Percentiles rank a stretch among this genome's conserved stretches.
Evolutionary conservation across 1,284 basidiomycete species (phyloP).

Genomic region (Cystobasidiaceae sp.): DNA sequence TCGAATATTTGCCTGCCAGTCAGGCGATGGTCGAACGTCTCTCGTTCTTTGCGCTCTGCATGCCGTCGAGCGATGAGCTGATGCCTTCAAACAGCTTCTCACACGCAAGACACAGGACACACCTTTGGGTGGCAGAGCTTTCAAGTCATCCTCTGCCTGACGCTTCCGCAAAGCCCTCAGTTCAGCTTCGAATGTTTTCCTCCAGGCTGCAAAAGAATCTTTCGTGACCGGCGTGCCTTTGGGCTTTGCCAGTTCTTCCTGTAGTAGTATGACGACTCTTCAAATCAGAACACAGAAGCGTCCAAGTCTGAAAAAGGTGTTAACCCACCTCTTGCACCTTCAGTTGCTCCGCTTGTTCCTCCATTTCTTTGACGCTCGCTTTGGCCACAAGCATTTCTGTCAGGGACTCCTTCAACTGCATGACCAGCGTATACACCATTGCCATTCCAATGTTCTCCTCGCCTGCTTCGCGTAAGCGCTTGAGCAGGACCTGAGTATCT

Average conservation of each 20-base stretch:
- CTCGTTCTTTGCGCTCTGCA: constrained; percentile 21
- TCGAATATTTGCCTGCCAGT: constrained; percentile 22
- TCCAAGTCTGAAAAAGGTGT: constrained; percentile 62
- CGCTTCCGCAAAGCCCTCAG: constrained; percentile 56
- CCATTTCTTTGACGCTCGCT: constrained; percentile 38
- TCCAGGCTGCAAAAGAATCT: constrained; percentile 77
- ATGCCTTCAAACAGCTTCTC: not conserved
- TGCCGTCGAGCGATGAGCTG: not conserved
- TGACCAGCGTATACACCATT: constrained; percentile 90
- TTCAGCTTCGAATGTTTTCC: constrained; percentile 67
- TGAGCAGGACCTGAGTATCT: not conserved
- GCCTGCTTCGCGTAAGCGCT: not conserved
- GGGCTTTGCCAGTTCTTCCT: constrained; percentile 84
- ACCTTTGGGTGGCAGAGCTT: constrained; percentile 66
- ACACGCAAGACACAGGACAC: not conserved
- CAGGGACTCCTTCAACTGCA: constrained; percentile 75
- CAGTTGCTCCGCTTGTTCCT: constrained; percentile 56
- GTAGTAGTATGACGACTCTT: constrained; percentile 11
- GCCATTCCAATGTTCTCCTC: constrained; percentile 58
- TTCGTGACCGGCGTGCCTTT: constrained; percentile 83
- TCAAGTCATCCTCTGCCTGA: constrained; percentile 78
- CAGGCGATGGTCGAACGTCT: constrained; percentile 5
- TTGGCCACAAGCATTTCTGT: constrained; percentile 55
- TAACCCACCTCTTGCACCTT: constrained; percentile 63
- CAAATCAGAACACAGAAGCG: not conserved